Conservation (phyloP, 176 grass and related monocot species). For the Saccharum officinarum region DNA sequence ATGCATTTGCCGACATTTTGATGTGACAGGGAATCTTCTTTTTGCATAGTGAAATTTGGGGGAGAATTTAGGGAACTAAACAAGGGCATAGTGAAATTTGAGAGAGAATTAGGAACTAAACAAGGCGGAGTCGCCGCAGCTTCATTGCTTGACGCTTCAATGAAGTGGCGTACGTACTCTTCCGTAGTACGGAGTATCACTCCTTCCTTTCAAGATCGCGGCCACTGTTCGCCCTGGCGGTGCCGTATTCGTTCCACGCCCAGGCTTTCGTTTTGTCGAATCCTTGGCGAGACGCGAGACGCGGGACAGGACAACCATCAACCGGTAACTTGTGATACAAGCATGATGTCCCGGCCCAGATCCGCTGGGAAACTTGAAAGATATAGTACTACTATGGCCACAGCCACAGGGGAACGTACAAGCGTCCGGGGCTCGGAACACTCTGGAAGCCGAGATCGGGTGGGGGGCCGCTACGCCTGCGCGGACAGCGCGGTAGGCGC, state of each 20-base stretch:
- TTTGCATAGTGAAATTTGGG: too few relatives aligned
- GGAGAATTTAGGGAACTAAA: too few relatives aligned
- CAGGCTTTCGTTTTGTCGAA: neutral
- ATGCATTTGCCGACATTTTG: too few relatives aligned
- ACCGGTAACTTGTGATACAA: neutral
- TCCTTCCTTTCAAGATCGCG: neutral
- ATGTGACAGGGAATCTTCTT: too few relatives aligned
- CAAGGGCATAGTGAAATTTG: too few relatives aligned
- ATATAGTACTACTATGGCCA: too few relatives aligned
- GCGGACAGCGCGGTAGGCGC: conserved; percentile 1
- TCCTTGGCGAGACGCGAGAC: neutral
- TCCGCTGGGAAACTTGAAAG: neutral
- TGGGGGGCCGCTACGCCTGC: too few relatives aligned
- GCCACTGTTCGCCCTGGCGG: neutral
- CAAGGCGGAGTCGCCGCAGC: too few relatives aligned
- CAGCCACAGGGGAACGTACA: neutral
- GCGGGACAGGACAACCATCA: neutral
- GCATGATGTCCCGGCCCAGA: neutral
- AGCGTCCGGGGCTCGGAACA: neutral
- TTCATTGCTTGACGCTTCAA: neutral
- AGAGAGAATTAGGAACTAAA: too few relatives aligned
- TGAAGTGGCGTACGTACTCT: too few relatives aligned
- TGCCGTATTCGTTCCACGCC: neutral
- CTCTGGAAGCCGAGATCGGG: neutral
- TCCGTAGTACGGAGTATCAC: too few relatives aligned